Evolutionary conservation across 1,284 basidiomycete species (phyloP).

Genomic region (Ceratobasidium sp.): DNA sequence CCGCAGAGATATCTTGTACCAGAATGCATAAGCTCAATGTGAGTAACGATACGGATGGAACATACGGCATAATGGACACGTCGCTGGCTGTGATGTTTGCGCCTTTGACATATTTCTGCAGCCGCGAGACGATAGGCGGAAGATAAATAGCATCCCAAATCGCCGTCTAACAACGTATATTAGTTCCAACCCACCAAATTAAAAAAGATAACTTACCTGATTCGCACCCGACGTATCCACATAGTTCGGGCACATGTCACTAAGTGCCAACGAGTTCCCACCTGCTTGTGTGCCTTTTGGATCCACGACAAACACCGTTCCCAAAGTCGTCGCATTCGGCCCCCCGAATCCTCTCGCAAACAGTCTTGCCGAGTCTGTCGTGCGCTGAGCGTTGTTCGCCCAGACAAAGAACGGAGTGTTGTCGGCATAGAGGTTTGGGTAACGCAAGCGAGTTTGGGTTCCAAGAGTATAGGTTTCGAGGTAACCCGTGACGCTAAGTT

Average conservation of each 20-base stretch:
- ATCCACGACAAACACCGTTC: constrained; percentile 4
- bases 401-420: constrained; percentile 34
- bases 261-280: constrained; percentile 31
- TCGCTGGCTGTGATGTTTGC: constrained; percentile 34
- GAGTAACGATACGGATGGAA: background rate
- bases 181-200: background rate
- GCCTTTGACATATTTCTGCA: constrained; percentile 29
- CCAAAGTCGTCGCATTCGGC: constrained; percentile 15
- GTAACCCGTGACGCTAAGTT: constrained; percentile 35
- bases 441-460: constrained; percentile 25
- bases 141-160: constrained; percentile 28
- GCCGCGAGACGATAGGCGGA: constrained; percentile 26
- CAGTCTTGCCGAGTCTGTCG: constrained; percentile 30
- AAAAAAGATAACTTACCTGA: background rate
- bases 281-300: constrained; percentile 26
- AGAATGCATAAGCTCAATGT: background rate
- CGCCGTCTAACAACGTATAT: constrained; percentile 1
- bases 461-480: constrained; percentile 28
- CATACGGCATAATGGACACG: constrained; percentile 41
- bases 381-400: constrained; percentile 34
- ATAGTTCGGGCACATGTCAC: constrained; percentile 36
- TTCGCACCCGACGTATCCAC: constrained; percentile 33
- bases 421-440: constrained; percentile 35
- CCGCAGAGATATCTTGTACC: constrained; percentile 28
- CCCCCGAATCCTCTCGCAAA: constrained; percentile 41